Evolutionary conservation across 257 asterid genomes (phyloP).

Genomic region (Lithospermum erythrorhizon): DNA sequence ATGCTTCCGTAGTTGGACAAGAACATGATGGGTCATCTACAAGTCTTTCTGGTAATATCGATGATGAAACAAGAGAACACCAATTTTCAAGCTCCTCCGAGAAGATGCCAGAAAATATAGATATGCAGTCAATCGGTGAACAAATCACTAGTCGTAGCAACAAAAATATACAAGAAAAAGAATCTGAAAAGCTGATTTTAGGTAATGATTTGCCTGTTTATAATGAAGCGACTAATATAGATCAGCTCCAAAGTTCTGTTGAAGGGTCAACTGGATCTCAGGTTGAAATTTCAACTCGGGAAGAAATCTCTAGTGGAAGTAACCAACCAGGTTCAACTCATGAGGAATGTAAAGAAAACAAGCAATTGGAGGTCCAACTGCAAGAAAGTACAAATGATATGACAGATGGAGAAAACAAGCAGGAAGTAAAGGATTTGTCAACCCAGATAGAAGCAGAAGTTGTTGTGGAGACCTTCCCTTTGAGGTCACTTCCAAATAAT

Average conservation of each 20-base stretch:
- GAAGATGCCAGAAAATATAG: not conserved
- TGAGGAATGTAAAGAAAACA: constrained; percentile 17
- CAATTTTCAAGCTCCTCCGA: constrained; percentile 3
- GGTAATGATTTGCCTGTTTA: constrained; percentile 14
- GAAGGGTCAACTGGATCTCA: constrained; percentile 13
- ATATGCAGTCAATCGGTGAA: constrained; percentile 3
- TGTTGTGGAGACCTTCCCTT: constrained; percentile 68
- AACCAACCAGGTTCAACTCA: constrained; percentile 13
- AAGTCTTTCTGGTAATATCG: not conserved
- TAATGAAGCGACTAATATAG: constrained; percentile 12
- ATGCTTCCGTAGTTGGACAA: not conserved
- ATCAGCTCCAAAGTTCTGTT: constrained; percentile 5
- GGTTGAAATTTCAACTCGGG: constrained; percentile 10
- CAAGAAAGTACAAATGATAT: constrained; percentile 9
- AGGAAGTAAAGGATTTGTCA: constrained; percentile 10
- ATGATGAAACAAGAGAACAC: constrained; percentile 8
- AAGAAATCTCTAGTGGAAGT: constrained; percentile 9
- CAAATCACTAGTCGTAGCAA: not conserved
- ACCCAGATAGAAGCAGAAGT: constrained; percentile 15
- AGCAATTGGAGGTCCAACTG: constrained; percentile 10
- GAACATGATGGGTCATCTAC: constrained; percentile 5
- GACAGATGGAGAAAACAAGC: constrained; percentile 4
- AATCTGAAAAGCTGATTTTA: constrained; percentile 13
- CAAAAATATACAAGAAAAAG: constrained; percentile 15
- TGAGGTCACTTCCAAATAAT: constrained; percentile 34